A percentile compares a stretch with the other conserved stretches of the same genome.
Conservation (phyloP, 495 filamentous ascomycete genomes). For the Thermothielavioides terrestris region DNA sequence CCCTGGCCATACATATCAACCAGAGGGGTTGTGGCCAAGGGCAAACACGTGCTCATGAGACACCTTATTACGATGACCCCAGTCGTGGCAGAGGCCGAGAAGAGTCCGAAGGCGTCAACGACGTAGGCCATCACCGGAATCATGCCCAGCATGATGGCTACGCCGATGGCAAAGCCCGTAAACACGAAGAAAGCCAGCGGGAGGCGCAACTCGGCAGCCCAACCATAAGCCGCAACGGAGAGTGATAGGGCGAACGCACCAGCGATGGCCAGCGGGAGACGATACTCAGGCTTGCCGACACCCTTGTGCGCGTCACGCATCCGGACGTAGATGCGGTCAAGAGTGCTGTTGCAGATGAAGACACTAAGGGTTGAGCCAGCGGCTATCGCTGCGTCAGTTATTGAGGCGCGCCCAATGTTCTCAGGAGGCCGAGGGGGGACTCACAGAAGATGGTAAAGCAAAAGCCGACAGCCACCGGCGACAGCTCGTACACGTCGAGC, state of each 20-base stretch:
- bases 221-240: slow-evolving; percentile 41
- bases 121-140: slow-evolving; percentile 47
- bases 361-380: slow-evolving; percentile 43
- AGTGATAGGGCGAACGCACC: slow-evolving; percentile 38
- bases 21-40: slow-evolving; percentile 39
- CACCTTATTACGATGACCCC: slow-evolving; percentile 46
- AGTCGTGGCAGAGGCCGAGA: slow-evolving; percentile 49
- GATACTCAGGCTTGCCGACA: slow-evolving; percentile 38
- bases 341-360: slow-evolving; percentile 33
- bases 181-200: slow-evolving; percentile 36
- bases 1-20: slow-evolving; percentile 40
- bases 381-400: slow-evolving; percentile 36
- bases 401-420: no score
- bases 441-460: slow-evolving; percentile 47
- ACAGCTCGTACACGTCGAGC: slow-evolving; percentile 37
- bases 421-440: slow-evolving; percentile 8
- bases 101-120: slow-evolving; percentile 49
- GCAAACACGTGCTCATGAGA: slow-evolving; percentile 46
- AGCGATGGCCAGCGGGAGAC: slow-evolving; percentile 42
- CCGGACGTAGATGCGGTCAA: slow-evolving; percentile 47
- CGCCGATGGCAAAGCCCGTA: slow-evolving; percentile 35
- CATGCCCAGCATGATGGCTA: slow-evolving; percentile 32
- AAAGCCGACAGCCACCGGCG: slow-evolving; percentile 36
- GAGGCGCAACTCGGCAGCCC: slow-evolving; percentile 31
- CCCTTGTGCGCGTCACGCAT: slow-evolving; percentile 33